Conservation (phyloP, 257 asterid species). For the Vinca minor region DNA sequence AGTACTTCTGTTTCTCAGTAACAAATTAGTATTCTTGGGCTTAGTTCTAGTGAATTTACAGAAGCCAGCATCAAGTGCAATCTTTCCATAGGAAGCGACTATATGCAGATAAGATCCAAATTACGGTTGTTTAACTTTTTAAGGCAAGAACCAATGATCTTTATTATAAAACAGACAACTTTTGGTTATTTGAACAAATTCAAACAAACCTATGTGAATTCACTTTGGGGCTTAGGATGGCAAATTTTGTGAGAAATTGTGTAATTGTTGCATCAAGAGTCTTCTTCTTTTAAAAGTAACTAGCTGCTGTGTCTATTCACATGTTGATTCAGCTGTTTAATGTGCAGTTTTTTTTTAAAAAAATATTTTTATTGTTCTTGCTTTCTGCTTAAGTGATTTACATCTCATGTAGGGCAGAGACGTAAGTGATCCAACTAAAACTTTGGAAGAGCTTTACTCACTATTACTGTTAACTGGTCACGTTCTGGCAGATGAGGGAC, state of each 20-base stretch:
- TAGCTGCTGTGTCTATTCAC: background rate
- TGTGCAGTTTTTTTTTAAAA: background rate
- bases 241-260: background rate
- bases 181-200: background rate
- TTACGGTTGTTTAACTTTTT: background rate
- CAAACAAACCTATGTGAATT: background rate
- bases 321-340: background rate
- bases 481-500: slow-evolving; percentile 91
- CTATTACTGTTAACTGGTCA: slow-evolving; percentile 85
- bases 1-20: background rate
- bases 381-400: slow-evolving; percentile 20
- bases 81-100: background rate
- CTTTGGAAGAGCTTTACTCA: slow-evolving; percentile 92
- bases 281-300: background rate
- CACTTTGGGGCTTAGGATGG: background rate
- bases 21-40: background rate
- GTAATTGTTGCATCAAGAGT: background rate
- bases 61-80: background rate
- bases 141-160: background rate
- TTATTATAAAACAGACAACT: background rate
- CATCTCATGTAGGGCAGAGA: slow-evolving; percentile 66
- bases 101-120: background rate
- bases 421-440: slow-evolving; percentile 71
- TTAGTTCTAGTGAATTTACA: background rate
- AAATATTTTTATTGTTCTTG: background rate